Conservation (phyloP, 768 basidiomycete genomes). For the Pleurotus ostreatus region DNA sequence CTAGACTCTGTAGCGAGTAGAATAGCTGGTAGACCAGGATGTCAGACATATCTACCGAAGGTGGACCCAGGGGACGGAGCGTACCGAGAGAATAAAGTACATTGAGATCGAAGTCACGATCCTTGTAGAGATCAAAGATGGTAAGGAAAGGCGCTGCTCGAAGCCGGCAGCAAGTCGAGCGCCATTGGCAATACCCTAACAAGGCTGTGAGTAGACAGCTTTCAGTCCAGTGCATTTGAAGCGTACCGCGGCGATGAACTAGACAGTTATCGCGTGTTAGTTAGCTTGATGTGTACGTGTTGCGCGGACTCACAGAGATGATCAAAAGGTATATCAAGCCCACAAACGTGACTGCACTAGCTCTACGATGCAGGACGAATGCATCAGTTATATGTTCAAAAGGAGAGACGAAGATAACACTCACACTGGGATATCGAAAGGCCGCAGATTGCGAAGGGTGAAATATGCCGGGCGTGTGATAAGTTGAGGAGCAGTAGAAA, state of each 20-base stretch:
- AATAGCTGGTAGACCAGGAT: constrained; percentile 28
- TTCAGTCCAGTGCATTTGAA: not conserved
- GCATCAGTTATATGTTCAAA: not conserved
- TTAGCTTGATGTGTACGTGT: not conserved
- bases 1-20: constrained; percentile 55
- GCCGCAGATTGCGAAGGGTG: constrained; percentile 43
- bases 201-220: not conserved
- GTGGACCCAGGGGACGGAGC: not conserved
- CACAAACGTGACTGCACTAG: constrained; percentile 47
- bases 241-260: constrained; percentile 7
- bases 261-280: not conserved
- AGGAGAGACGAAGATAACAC: constrained; percentile 14
- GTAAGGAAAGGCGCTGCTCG: constrained; percentile 23
- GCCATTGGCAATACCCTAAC: constrained; percentile 2
- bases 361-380: constrained; percentile 26
- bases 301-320: constrained; percentile 19
- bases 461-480: constrained; percentile 46
- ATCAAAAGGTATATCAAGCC: constrained; percentile 52
- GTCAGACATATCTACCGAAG: not conserved
- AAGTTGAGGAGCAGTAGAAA: constrained; percentile 44
- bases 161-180: constrained; percentile 36
- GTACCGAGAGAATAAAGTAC: constrained; percentile 37
- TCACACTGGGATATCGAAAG: constrained; percentile 59
- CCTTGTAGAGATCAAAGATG: constrained; percentile 27
- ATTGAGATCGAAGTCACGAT: constrained; percentile 23